A percentile compares a stretch with the other conserved stretches of the same genome.
These are phyloP conservation scores for Suillus sp. DNA, from an alignment of 768 basidiomycete genomes.

Conservation along the genomic window DNA sequence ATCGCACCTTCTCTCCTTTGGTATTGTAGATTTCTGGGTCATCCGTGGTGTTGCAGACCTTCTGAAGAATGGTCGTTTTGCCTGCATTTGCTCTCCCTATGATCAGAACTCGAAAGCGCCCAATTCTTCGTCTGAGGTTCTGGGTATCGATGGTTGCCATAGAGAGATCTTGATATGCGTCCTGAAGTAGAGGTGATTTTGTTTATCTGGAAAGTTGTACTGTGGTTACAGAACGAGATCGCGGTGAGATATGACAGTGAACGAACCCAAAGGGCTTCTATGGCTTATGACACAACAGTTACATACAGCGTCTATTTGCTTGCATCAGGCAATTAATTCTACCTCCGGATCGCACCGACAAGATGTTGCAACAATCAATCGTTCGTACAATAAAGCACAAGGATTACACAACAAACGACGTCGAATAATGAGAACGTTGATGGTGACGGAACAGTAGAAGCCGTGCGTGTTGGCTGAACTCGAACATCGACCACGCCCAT, in stretches of 20 bases:
- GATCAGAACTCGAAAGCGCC: conserved; percentile 1
- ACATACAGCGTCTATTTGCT: neutral
- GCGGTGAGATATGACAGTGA: neutral
- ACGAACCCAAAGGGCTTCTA: neutral
- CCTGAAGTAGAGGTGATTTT: neutral
- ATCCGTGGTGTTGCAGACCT: neutral
- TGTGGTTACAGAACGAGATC: neutral
- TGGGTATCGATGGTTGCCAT: neutral
- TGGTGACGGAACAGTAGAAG: neutral
- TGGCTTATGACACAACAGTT: neutral
- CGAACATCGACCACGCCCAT: neutral
- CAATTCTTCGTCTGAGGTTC: neutral
- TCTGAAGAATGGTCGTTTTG: neutral
- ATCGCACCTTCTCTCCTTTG: neutral
- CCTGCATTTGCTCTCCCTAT: neutral
- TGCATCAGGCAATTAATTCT: too few relatives aligned
- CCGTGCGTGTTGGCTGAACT: neutral
- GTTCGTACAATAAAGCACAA: too few relatives aligned
- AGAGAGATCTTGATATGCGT: neutral
- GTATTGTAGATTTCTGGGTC: neutral
- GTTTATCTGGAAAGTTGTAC: neutral
- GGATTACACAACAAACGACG: neutral
- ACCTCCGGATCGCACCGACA: too few relatives aligned
- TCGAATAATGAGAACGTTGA: neutral
- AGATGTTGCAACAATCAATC: too few relatives aligned